Evolutionary conservation across 192 early-diverging fungal species (phyloP).

Genomic region (Coemansia sp.): DNA sequence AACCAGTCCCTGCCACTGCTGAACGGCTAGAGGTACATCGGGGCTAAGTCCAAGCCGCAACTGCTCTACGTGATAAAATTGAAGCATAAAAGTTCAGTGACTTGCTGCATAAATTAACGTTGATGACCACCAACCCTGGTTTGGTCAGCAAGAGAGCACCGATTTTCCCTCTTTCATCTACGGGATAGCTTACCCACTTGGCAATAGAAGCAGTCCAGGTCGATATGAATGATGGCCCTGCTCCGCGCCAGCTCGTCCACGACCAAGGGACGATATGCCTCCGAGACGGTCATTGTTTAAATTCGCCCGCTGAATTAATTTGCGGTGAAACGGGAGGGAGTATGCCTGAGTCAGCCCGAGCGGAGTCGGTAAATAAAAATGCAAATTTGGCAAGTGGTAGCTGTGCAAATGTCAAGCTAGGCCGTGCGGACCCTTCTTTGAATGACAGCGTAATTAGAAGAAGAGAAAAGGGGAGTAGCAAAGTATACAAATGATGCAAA

Average conservation of each 20-base stretch:
- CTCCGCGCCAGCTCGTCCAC: slow-evolving; percentile 44
- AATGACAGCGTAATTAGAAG: background rate
- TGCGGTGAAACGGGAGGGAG: background rate
- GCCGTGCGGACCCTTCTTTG: background rate
- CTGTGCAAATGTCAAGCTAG: background rate
- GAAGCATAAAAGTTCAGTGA: background rate
- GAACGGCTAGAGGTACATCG: slow-evolving; percentile 74
- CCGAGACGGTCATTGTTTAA: slow-evolving; percentile 15
- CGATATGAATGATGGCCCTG: slow-evolving; percentile 57
- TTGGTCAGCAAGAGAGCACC: background rate
- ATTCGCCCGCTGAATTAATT: background rate
- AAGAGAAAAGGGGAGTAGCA: background rate
- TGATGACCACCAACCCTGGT: background rate
- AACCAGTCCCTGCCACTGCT: slow-evolving; percentile 87
- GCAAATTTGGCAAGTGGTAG: background rate
- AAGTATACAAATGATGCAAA: background rate
- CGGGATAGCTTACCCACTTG: slow-evolving; percentile 64
- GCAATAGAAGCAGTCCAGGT: slow-evolving; percentile 72
- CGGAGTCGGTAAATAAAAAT: background rate
- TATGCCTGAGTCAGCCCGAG: background rate
- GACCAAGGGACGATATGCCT: slow-evolving; percentile 14
- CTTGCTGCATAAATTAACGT: background rate
- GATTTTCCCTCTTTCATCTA: background rate
- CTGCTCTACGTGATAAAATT: slow-evolving; percentile 56
- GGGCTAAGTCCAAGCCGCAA: slow-evolving; percentile 65